Evolutionary conservation across 75 land plant genomes (phyloP).

Genomic region (Selaginella tamariscina): DNA sequence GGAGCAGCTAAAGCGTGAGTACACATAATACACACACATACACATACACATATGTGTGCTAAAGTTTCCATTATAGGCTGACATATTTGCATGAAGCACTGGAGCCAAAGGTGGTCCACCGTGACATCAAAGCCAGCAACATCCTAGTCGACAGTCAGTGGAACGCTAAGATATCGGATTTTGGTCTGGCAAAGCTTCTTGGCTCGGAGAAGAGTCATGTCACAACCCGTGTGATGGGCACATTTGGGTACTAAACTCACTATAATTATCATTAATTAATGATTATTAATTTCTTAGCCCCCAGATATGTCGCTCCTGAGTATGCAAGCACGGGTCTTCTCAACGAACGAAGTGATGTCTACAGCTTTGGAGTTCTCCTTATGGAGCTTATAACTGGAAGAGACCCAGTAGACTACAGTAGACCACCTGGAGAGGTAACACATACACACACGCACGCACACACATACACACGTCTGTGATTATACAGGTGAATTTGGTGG

Average conservation of each 20-base stretch:
- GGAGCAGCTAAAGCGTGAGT: slow-evolving; percentile 74
- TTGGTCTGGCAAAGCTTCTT: slow-evolving; percentile 75
- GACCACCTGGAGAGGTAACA: slow-evolving; percentile 10
- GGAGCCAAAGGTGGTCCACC: slow-evolving; percentile 15
- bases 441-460: background rate
- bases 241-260: slow-evolving; percentile 48
- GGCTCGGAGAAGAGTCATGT: slow-evolving; percentile 77
- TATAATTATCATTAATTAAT: background rate
- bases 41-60: background rate
- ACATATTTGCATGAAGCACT: slow-evolving; percentile 7
- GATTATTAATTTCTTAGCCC: background rate
- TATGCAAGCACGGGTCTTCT: slow-evolving; percentile 6
- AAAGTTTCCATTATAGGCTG: background rate
- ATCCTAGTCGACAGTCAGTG: slow-evolving; percentile 17
- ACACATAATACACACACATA: background rate
- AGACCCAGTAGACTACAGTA: slow-evolving; percentile 6
- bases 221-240: slow-evolving; percentile 80
- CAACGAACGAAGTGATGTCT: slow-evolving; percentile 6
- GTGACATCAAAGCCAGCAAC: slow-evolving; percentile 17
- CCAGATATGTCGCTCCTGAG: slow-evolving; percentile 11
- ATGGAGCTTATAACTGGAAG: slow-evolving; percentile 6
- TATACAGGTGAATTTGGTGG: slow-evolving; percentile 56
- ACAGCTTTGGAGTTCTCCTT: slow-evolving; percentile 5
- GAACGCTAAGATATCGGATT: slow-evolving; percentile 45
- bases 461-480: background rate